Base-by-base conservation (phyloP, 192 early-diverging fungal species). In the Coemansia sp. region DNA sequence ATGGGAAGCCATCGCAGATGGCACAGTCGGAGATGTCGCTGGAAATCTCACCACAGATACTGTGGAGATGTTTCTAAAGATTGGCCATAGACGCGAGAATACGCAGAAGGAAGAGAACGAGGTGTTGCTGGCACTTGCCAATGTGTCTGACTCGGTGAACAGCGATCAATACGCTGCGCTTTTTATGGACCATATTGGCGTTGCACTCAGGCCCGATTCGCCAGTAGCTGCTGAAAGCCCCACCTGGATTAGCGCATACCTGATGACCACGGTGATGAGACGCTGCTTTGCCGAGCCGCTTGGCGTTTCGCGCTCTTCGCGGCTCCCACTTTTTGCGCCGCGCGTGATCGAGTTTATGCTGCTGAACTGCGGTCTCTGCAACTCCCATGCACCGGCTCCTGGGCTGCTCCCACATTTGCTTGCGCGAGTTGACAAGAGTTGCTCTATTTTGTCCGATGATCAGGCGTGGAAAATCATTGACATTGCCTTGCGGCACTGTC, bases 251-350 rank as follows among this genome's bases (percentile, higher is more conserved):
- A 76, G 74, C 35, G 67, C 79, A 14, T 70, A 82, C 34, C 65
- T 82, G 57, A 82, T 82, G 79, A 76, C 79, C 2, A 76, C 79
- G 10, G 79, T 74, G n/a, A 82, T 82, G 79, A 74, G 79, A 25
- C 70, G 79, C 42, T 82, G 79, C 68, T 82, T 82, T 76, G 79
- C 71, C 9, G 79, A 82, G 61, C 79, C 79, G 8, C 65, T 82
- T 25, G 79, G 71, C 59, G 65, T 76, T 35, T 76, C 74, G 25
- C 71, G 79, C 35, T 73, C 79, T n/a, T 70, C 79, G 22, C 79
- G 57, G 43, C 74, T 76, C 22, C 79, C 79, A 17, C 65, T 82
- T 5, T 82, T 76, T 65, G 79, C 79, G 23, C 79, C 79, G 19
- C 65, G 68, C 14, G 79, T 82, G 1, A 71, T 82, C 14, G 74